Percentiles rank a stretch among this genome's conserved stretches.
phyloP scores from a whole-genome alignment of 805 yeast genomes.

The Candida coleopterorum region DNA sequence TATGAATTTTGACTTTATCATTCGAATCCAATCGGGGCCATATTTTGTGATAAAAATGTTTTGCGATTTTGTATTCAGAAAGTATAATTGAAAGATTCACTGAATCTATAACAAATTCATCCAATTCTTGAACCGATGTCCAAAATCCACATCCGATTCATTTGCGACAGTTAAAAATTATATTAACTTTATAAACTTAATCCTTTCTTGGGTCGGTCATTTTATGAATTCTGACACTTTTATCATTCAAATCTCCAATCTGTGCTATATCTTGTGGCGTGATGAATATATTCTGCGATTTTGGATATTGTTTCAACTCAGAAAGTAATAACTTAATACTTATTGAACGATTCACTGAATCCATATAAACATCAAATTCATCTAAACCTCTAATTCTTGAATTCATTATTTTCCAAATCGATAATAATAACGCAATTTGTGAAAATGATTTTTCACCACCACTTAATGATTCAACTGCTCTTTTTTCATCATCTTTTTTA shows the following conservation, averaged over 20 bases:
- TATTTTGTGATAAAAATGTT: too few species aligned
- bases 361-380: constrained; percentile 98
- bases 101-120: too few species aligned
- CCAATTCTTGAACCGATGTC: too few species aligned
- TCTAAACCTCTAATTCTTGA: constrained; percentile 86
- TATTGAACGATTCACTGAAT: constrained; percentile 78
- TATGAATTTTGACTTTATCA: too few species aligned
- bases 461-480: constrained; percentile 78
- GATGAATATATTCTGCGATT: constrained; percentile 84
- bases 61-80: too few species aligned
- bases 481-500: constrained; percentile 48
- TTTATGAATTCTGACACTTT: constrained; percentile 58
- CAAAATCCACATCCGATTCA: too few species aligned
- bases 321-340: constrained; percentile 71
- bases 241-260: constrained; percentile 51
- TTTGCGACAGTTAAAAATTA: too few species aligned
- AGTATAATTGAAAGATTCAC: too few species aligned
- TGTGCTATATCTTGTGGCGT: constrained; percentile 89
- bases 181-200: too few species aligned
- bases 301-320: constrained; percentile 57
- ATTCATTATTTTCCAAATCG: constrained; percentile 92
- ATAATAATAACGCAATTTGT: constrained; percentile 79
- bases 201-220: constrained; percentile 40
- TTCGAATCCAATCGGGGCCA: too few species aligned
- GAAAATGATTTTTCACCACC: constrained; percentile 97